Conservation (phyloP, 345 rosid species). For the Lepidium aucheri region DNA sequence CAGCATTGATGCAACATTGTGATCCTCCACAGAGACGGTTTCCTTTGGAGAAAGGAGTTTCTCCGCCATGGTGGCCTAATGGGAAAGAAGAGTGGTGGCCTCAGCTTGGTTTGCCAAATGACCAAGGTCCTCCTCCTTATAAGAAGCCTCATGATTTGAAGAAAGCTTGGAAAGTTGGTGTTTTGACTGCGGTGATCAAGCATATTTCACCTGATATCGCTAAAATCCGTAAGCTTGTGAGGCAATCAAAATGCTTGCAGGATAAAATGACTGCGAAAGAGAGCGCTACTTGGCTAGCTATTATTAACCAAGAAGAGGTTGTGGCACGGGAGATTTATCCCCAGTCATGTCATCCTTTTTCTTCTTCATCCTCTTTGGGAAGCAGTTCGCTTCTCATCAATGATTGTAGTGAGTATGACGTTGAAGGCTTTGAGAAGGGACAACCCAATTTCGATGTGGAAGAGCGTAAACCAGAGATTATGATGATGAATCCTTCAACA, state of each 20-base stretch:
- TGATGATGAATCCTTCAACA: constrained; percentile 27
- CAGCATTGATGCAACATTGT: constrained; percentile 83
- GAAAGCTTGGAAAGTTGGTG: constrained; percentile 82
- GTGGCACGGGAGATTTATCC: constrained; percentile 58
- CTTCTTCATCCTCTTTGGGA: constrained; percentile 31
- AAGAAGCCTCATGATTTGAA: constrained; percentile 86
- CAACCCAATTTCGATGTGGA: constrained; percentile 30
- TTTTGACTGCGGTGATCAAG: constrained; percentile 71
- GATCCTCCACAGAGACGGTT: constrained; percentile 79
- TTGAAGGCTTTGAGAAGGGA: constrained; percentile 42
- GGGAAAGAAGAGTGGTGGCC: constrained; percentile 85
- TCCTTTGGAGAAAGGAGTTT: constrained; percentile 74
- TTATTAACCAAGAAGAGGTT: constrained; percentile 66
- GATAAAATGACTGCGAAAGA: constrained; percentile 93
- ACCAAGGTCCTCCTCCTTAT: constrained; percentile 76
- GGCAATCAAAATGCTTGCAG: constrained; percentile 79
- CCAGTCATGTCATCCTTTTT: constrained; percentile 36
- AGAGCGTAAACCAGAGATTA: constrained; percentile 40
- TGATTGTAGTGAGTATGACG: constrained; percentile 66
- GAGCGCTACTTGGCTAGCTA: constrained; percentile 72
- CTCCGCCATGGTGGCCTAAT: constrained; percentile 88
- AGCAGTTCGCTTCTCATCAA: constrained; percentile 42
- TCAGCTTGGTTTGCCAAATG: constrained; percentile 47
- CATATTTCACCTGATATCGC: constrained; percentile 76
- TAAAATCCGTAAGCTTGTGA: constrained; percentile 69